Base-by-base conservation (phyloP, 805 yeast genomes). In the Torulaspora delbrueckii region DNA sequence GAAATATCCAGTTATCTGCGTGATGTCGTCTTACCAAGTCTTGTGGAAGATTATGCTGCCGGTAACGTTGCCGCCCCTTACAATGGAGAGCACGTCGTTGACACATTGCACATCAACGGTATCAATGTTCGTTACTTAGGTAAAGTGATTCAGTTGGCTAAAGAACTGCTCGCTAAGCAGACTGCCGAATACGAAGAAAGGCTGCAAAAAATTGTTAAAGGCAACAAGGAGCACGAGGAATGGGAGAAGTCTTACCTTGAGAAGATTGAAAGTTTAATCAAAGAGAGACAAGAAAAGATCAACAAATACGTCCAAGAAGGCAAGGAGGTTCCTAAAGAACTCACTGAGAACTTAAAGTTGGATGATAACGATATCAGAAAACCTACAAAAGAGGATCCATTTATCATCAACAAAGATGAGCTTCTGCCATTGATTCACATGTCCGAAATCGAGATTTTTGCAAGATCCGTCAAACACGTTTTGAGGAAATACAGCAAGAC, bases 101-200 rank as follows among this genome's bases (percentile, higher is more conserved):
- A 73, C 34, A 62, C 74, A 43, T 66, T 91, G 67, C 99, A 93
- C 66, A 77, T 77, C 51, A 71, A 73, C 45, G 99, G 99, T 73
- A 81, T 91, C 63, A 90, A 88, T 65, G 62, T 90, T 67, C 84
- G 98, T 70, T 91, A 91, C 61, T 73, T 91, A 58, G 96, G 96
- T 48, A 59, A 68, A 46, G 46, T 59, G 37, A 58, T 66, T 44
- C 60, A 63, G 32, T 54, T 67, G 28, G 68, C 66, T 8, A 61
- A 70, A 43, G 56, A 40, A 37, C 45, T 53, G 19, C 47, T 61
- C 24, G 46, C 52, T 8, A 47, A 51, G 9, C 66, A 66, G 53
- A 44, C 46, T 9, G 32, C 30, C 2, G 46, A 54, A 7, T 60
- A 59, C 18, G 56, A 50, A n/a, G 46, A 50, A 5, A 59, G 53